phyloP scores from a whole-genome alignment of 345 rosid genomes.

The Tarenaya hassleriana region DNA sequence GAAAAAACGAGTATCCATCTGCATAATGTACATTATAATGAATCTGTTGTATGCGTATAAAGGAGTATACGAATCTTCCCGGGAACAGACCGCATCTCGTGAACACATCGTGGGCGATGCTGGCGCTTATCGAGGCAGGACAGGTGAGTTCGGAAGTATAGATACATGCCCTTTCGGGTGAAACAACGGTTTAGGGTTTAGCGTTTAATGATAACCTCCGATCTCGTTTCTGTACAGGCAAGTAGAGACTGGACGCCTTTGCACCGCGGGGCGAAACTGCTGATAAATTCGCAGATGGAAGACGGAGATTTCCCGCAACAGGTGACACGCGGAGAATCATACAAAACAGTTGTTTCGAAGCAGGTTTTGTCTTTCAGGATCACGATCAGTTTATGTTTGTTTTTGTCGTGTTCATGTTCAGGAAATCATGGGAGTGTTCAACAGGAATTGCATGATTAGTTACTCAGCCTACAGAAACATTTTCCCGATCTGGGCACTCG shows the following conservation, averaged over 20 bases:
- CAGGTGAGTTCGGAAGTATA: conserved; percentile 34
- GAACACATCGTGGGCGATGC: conserved; percentile 72
- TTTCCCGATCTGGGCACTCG: conserved; percentile 65
- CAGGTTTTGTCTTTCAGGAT: background rate
- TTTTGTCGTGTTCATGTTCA: conserved; percentile 4
- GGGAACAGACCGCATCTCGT: conserved; percentile 42
- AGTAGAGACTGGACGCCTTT: conserved; percentile 49
- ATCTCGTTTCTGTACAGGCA: conserved; percentile 23
- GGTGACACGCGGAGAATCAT: too few relatives aligned
- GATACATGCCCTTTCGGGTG: background rate
- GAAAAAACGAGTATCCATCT: too few relatives aligned
- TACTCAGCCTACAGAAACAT: conserved; percentile 53
- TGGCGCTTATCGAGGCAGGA: conserved; percentile 58
- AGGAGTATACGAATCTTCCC: conserved; percentile 44
- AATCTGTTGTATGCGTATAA: too few relatives aligned
- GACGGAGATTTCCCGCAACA: conserved; percentile 73
- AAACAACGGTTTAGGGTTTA: background rate
- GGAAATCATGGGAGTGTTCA: conserved; percentile 66
- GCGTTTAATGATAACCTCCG: background rate
- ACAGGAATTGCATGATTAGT: conserved; percentile 57
- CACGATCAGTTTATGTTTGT: background rate
- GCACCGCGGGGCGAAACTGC: conserved; percentile 43
- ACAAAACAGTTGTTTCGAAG: background rate
- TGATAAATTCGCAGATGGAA: conserved; percentile 49
- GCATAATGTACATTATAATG: too few relatives aligned